These are phyloP conservation scores for Phytophthora uliginosa DNA, from an alignment of 352 stramenopile species.

Conservation along the genomic window DNA sequence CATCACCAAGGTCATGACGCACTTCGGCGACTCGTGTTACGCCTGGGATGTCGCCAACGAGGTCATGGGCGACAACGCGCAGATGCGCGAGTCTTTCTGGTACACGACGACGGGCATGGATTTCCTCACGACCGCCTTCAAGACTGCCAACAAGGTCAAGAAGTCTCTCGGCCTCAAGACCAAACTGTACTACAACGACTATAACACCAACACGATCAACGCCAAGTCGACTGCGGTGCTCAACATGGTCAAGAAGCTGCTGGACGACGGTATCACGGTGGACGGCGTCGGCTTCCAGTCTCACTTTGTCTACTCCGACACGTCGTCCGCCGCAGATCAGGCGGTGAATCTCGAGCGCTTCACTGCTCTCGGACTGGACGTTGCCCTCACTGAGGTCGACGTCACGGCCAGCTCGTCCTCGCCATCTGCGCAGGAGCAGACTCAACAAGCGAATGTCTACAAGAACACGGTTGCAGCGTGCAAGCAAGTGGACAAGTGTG, in stretches of 20 bases:
- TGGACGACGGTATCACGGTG: constrained; percentile 23
- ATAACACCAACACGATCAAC: constrained; percentile 44
- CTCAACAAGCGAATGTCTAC: constrained; percentile 27
- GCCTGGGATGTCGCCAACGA: constrained; percentile 49
- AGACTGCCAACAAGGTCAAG: constrained; percentile 37
- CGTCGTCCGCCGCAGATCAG: constrained; percentile 21
- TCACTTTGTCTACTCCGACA: constrained; percentile 18
- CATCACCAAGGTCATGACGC: constrained; percentile 42
- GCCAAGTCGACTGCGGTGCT: constrained; percentile 39
- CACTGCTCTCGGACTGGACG: constrained; percentile 35
- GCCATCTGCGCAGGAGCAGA: constrained; percentile 17
- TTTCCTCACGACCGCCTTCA: constrained; percentile 42
- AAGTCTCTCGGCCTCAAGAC: constrained; percentile 33
- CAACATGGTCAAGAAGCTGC: constrained; percentile 30
- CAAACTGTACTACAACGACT: constrained; percentile 44
- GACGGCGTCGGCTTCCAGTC: constrained; percentile 40
- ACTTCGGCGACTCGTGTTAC: constrained; percentile 44
- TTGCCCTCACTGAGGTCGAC: constrained; percentile 39
- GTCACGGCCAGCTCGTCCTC: constrained; percentile 27
- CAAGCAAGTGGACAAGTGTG: constrained; percentile 32
- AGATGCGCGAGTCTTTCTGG: constrained; percentile 40
- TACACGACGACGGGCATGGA: constrained; percentile 45
- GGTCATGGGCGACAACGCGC: constrained; percentile 40
- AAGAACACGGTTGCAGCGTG: constrained; percentile 34
- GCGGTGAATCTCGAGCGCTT: constrained; percentile 34